A percentile compares a stretch with the other conserved stretches of the same genome.
These are phyloP conservation scores for Ceratocystis cubensis DNA, from an alignment of 2,329 filamentous ascomycete species.

Conservation along the genomic window DNA sequence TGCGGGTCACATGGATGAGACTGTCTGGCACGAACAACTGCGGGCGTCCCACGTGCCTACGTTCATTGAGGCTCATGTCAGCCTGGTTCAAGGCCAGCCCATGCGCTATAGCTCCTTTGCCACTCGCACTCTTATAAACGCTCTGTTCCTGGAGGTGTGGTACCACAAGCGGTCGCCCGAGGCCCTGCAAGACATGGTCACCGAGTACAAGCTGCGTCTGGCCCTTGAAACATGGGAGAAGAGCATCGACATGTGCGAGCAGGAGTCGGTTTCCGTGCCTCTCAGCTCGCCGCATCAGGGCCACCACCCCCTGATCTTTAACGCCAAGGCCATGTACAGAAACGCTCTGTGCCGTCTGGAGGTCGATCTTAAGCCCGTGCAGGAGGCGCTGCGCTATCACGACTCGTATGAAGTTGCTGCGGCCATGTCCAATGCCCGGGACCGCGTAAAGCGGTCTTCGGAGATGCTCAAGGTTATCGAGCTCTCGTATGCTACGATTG, in stretches of 20 bases:
- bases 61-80: conserved; percentile 88
- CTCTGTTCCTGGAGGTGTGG: conserved; percentile 95
- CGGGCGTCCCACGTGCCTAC: conserved; percentile 64
- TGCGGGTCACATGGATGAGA: conserved; percentile 62
- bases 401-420: conserved; percentile 94
- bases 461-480: conserved; percentile 99
- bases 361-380: conserved; percentile 88
- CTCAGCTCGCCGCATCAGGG: conserved; percentile 91
- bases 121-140: conserved; percentile 97
- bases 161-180: conserved; percentile 98
- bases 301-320: conserved; percentile 82
- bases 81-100: conserved; percentile 84
- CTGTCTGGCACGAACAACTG: conserved; percentile 61
- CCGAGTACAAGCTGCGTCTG: conserved; percentile 91
- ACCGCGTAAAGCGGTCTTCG: conserved; percentile 84
- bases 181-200: conserved; percentile 90
- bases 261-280: conserved; percentile 75
- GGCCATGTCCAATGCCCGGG: conserved; percentile 87
- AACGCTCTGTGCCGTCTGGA: conserved; percentile 86
- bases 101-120: conserved; percentile 92
- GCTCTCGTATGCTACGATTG: conserved; percentile 94
- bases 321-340: conserved; percentile 91
- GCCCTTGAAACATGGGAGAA: conserved; percentile 98
- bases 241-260: conserved; percentile 84
- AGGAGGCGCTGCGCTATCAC: conserved; percentile 93